Evolutionary conservation across 371 early-diverging fungal species (phyloP), one percentile per base, ranked within the genome.

Genomic region (Actinomortierella ambigua): DNA sequence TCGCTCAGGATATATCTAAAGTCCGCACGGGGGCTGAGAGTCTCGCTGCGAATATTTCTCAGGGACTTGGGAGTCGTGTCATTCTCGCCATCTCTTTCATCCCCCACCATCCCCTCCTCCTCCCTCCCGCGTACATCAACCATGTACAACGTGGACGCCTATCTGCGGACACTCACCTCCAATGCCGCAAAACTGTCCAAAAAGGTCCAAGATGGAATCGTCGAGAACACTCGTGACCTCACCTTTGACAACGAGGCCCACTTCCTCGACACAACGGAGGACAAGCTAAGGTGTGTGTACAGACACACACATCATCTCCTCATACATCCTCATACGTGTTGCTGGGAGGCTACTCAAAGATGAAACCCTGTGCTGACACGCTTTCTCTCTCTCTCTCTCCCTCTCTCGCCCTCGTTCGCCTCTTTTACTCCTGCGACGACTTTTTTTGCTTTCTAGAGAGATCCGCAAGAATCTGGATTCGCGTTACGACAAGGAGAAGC

Each of bases 241-340:
- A 90, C 93, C 2, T 88, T 94, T 50, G 88, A 86, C 59, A 81
- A 84, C 52, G 81, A 84, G 18, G 88, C 89, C 0, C 90, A 93
- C 57, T 87, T 92, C 64, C 95, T 92, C 77, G 96, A 95, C 56
- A 91, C 91, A 1, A 88, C 92, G 39, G 95, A 95, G 57, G 93
- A 87, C 61, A 88, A 91, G 75, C 83, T 93, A 78, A 77, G 70
- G 70, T 63, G 59, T 34, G 34, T 11, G 11, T 11, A 34, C 34
- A 34, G 11, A 4, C 34, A 34, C 11, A 34, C 11, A 27, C 53
- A 26, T 27, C 23, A 13, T 11, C n/a, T 22, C 8, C 18, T 17
- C 20, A 26, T 24, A 29, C 40, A n/a, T 24, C 44, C 14, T 3
- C 44, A 28, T 55, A 29, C 39, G 24, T 6, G 34, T 15, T 9